Conservation (phyloP, 306 rosid species). For the Sphenostylis stenocarpa region DNA sequence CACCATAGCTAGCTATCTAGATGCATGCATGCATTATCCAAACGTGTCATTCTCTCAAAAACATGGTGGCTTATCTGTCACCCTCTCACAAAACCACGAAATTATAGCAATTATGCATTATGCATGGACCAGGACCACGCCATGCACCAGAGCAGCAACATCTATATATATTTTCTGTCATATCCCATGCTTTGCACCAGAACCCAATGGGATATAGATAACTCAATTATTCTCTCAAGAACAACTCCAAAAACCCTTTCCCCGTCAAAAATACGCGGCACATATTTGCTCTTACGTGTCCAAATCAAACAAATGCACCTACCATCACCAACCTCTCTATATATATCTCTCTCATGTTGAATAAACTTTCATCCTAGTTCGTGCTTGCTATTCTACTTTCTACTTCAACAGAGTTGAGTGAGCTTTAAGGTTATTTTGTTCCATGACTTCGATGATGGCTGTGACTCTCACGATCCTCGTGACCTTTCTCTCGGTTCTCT, state of each 20-base stretch:
- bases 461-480: slow-evolving; percentile 12
- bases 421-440: not conserved
- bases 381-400: not conserved
- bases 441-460: not conserved
- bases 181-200: slow-evolving; percentile 19
- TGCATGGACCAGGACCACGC: not conserved
- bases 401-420: not conserved
- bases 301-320: not conserved
- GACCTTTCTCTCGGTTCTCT: not conserved
- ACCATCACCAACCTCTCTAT: not conserved
- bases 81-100: not conserved
- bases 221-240: not conserved
- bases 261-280: slow-evolving; percentile 20
- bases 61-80: slow-evolving; percentile 10
- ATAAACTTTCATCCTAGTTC: not conserved
- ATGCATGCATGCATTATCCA: not conserved
- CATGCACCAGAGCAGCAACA: not conserved
- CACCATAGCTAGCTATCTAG: not conserved
- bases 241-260: not conserved
- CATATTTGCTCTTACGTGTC: slow-evolving; percentile 19
- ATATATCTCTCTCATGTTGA: not conserved
- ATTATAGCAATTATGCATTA: not conserved
- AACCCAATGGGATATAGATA: slow-evolving; percentile 37
- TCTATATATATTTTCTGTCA: not conserved
- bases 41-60: slow-evolving; percentile 12